phyloP scores from a whole-genome alignment of 2,329 filamentous ascomycete genomes.

The Fusarium coffeatum region DNA sequence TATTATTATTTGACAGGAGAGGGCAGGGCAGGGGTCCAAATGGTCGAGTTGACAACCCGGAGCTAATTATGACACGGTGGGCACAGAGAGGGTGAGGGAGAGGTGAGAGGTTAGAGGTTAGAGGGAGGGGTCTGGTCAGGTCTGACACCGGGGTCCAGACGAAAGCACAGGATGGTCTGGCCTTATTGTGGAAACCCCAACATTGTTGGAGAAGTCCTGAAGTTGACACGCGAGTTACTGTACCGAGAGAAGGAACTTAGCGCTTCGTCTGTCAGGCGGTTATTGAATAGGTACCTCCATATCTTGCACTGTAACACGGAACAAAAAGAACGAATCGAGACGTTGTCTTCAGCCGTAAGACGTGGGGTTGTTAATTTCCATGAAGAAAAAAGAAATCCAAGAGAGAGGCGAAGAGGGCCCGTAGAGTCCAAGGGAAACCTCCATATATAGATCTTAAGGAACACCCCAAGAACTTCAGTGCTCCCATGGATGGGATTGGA shows the following conservation, averaged over 20 bases:
- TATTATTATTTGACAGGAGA: constrained; percentile 41
- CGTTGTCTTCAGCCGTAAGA: constrained; percentile 14
- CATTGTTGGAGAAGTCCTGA: constrained; percentile 3
- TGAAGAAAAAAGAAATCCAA: background rate
- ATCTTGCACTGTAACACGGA: constrained; percentile 2
- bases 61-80: constrained; percentile 40
- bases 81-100: constrained; percentile 12
- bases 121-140: constrained; percentile 9
- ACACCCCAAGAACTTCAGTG: constrained; percentile 20
- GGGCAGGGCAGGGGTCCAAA: constrained; percentile 42
- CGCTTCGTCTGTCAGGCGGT: background rate
- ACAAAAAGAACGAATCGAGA: background rate
- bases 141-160: background rate
- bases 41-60: constrained; percentile 23
- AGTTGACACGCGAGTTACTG: constrained; percentile 2
- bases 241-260: background rate
- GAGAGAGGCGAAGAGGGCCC: constrained; percentile 10
- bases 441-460: constrained; percentile 16
- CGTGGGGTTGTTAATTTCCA: constrained; percentile 19
- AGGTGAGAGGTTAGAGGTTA: background rate
- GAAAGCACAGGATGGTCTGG: background rate
- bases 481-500: background rate
- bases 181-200: constrained; percentile 28
- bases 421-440: constrained; percentile 30
- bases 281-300: background rate